Base-by-base conservation (phyloP, 371 early-diverging fungal species). In the Circinella umbellata region DNA sequence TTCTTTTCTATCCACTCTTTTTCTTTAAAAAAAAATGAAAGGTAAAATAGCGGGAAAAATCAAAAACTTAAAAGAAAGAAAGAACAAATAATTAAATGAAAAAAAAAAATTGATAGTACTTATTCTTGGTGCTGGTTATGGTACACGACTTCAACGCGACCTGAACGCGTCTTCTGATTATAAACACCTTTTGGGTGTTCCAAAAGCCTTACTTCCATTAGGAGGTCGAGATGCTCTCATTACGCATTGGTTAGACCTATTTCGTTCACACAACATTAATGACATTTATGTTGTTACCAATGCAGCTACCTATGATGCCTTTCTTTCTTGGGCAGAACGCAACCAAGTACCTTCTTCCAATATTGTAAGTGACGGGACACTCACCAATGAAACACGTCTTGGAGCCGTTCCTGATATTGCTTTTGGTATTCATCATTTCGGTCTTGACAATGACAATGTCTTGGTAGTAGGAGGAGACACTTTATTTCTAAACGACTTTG, bases 401-500 rank as follows among this genome's bases (percentile, higher is more conserved):
- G 91, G 91, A 3, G 89, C 90, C 8, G 86, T 88, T 4, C 82
- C 80, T 42, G 90, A 89, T 73, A 76, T 91, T 39, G 39, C 65
- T 9, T 77, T 85, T 70, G 88, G 85, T 9, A 77, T 91, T 1
- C 42, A 72, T 9, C 76, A 76, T 14, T 81, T 85, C 69, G 61
- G 49, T 0, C 63, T 82, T 34, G 18, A 67, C 2, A 27, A 69
- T 13, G 66, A 73, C 1, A 38, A 76, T 42, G 79, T 90, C 1
- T 77, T 89, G n/a, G 86, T 90, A 11, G 72, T 88, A 27, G 90
- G 88, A 1, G 90, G 88, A 0, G 88, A 88, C 69, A 88, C 88
- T 0, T 67, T 89, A 36, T 87, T 88, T 66, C 73, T 89, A 14
- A 77, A 77, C 37, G 88, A 89, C 64, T 89, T 90, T 66, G 42